These are phyloP conservation scores for Verbascum thapsus DNA, from an alignment of 257 asterid genomes.

Conservation along the genomic window DNA sequence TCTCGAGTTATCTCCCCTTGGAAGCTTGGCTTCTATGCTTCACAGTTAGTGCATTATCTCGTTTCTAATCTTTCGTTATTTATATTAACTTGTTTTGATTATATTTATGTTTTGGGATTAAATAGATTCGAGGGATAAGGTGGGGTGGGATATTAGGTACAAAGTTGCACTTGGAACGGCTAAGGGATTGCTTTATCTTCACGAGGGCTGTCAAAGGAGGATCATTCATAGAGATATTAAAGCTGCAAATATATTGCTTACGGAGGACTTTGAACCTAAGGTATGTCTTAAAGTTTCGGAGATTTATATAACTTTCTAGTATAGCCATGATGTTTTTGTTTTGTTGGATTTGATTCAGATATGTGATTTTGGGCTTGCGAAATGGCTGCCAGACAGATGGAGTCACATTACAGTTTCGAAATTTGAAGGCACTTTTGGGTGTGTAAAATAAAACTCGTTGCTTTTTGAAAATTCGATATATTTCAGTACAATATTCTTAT, in stretches of 20 bases:
- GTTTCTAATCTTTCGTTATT: too few species aligned
- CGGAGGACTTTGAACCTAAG: slow-evolving; percentile 89
- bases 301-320: not conserved
- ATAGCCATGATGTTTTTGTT: not conserved
- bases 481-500: not conserved
- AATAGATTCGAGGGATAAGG: slow-evolving; percentile 66
- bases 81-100: too few species aligned
- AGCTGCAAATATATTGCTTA: slow-evolving; percentile 92
- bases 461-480: not conserved
- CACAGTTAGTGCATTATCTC: slow-evolving; percentile 65
- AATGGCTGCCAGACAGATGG: slow-evolving; percentile 76
- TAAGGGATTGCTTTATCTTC: slow-evolving; percentile 81
- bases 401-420: slow-evolving; percentile 57
- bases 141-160: slow-evolving; percentile 72
- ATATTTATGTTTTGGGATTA: not conserved
- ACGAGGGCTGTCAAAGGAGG: slow-evolving; percentile 90
- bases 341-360: slow-evolving; percentile 39
- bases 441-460: not conserved
- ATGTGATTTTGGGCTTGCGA: slow-evolving; percentile 79
- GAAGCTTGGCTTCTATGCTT: slow-evolving; percentile 90
- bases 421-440: slow-evolving; percentile 81
- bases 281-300: slow-evolving; percentile 30
- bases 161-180: slow-evolving; percentile 85
- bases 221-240: slow-evolving; percentile 92
- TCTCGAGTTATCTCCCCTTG: slow-evolving; percentile 90